A percentile compares a stretch with the other conserved stretches of the same genome.
phyloP scores from a whole-genome alignment of 441 rosid genomes.

The Pelargonium fulgidum region DNA sequence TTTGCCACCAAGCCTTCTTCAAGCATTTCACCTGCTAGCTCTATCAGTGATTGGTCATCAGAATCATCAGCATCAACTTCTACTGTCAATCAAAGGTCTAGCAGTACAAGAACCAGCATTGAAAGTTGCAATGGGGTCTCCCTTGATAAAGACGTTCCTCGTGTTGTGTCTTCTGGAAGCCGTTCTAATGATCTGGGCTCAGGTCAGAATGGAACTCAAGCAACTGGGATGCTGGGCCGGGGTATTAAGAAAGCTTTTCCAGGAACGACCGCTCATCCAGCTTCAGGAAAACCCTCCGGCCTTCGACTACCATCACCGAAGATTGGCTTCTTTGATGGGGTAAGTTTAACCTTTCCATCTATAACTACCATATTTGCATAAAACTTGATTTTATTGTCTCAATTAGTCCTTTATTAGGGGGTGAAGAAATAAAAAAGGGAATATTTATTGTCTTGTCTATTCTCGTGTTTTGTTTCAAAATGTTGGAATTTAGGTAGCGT shows the following conservation, averaged over 20 bases:
- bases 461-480: too few relatives aligned
- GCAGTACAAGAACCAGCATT: slow-evolving; percentile 37
- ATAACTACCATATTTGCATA: slow-evolving; percentile 5
- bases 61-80: slow-evolving; percentile 48
- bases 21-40: slow-evolving; percentile 55
- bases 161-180: slow-evolving; percentile 28
- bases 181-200: slow-evolving; percentile 28
- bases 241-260: slow-evolving; percentile 32
- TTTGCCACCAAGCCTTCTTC: slow-evolving; percentile 46
- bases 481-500: too few relatives aligned
- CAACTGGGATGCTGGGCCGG: slow-evolving; percentile 22
- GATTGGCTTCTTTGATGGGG: slow-evolving; percentile 96
- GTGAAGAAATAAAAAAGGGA: too few relatives aligned
- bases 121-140: slow-evolving; percentile 28
- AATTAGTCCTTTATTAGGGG: not conserved
- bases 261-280: slow-evolving; percentile 31
- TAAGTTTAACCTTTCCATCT: slow-evolving; percentile 35
- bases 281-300: slow-evolving; percentile 63
- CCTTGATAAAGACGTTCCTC: slow-evolving; percentile 22
- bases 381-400: not conserved
- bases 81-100: slow-evolving; percentile 45
- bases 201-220: slow-evolving; percentile 32
- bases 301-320: slow-evolving; percentile 94
- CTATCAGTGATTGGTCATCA: slow-evolving; percentile 73
- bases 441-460: too few relatives aligned